phyloP scores from a whole-genome alignment of 169 alveolate species.

The Theileria parva region DNA sequence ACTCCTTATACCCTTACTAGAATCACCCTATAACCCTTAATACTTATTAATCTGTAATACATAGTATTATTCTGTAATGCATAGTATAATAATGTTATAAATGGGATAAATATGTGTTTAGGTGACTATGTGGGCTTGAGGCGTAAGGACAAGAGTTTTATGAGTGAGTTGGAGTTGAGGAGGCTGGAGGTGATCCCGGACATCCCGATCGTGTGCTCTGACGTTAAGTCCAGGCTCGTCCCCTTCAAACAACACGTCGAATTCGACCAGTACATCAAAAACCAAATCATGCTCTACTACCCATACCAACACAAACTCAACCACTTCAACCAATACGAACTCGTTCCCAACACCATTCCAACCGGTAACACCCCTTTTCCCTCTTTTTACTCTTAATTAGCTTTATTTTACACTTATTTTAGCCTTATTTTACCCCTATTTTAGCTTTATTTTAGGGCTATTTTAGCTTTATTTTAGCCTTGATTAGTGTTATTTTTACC shows the following conservation, averaged over 20 bases:
- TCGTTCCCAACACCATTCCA: slow-evolving; percentile 53
- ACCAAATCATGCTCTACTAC: slow-evolving; percentile 84
- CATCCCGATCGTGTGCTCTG: slow-evolving; percentile 70
- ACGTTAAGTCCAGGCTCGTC: slow-evolving; percentile 46
- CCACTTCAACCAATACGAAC: slow-evolving; percentile 72
- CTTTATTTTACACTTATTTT: too few relatives aligned
- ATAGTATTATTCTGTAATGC: too few relatives aligned
- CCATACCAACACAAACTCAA: slow-evolving; percentile 76
- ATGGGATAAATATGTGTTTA: too few relatives aligned
- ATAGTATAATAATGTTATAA: too few relatives aligned
- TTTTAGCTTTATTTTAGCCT: too few relatives aligned
- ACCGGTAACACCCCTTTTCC: neutral
- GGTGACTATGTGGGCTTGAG: neutral
- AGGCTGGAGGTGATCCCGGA: slow-evolving; percentile 61
- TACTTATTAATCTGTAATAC: too few relatives aligned
- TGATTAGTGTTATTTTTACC: too few relatives aligned
- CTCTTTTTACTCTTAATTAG: too few relatives aligned
- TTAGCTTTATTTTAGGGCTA: too few relatives aligned
- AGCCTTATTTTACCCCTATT: too few relatives aligned
- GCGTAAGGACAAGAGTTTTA: slow-evolving; percentile 14
- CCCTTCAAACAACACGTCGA: slow-evolving; percentile 47
- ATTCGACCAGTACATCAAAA: slow-evolving; percentile 83
- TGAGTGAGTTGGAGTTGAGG: slow-evolving; percentile 60
- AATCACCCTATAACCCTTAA: too few relatives aligned
- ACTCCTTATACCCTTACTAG: too few relatives aligned